Evolutionary conservation across 352 stramenopile species (phyloP), one percentile per base, ranked within the genome.

Genomic region (Phytopythium chamaehyphon): DNA sequence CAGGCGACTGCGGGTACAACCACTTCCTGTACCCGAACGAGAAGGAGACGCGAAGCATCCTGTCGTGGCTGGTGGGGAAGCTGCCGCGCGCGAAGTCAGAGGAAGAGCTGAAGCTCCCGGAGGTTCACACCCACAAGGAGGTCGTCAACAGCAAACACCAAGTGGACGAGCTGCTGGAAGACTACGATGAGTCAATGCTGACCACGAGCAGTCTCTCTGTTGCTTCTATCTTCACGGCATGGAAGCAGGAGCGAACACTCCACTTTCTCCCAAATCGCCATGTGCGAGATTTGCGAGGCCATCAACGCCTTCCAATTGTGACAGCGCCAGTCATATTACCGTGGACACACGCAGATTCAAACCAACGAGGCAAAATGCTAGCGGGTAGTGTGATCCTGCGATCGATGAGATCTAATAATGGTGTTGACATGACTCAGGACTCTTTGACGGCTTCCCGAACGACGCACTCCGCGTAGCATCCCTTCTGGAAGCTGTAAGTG

Each of bases 1-100:
- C 66, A 18, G 81, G 83, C 15, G 84, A 96, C 46, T 94, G 83
- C 50, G 84, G 86, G 0, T 96, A 96, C 63, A 93, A 94, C 52
- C 74, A 93, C 59, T 90, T 96, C 42, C 56, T 96, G 54, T 96
- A 96, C 57, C 86, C 86, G 16, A 90, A 55, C 16, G 86, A 92
- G 63, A 85, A 85, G 49, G 78, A 92, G 43, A 91, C 86, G 47
- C 72, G 79, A 11, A 73, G 64, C 8, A 86, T 96, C 40, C 58
- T 96, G 33, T 83, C 80, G 35, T 96, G 78, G 78, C 55, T 96
- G 4, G 76, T 96, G 15, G 66, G 82, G 26, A 90, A 89, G 49
- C 38, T 96, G 9, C 83, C 86, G 23, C 71, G 63, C 10, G 60
- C 57, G 2, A 55, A 50, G 12, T 11, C 49, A 14, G 63, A 66